Percentiles rank a stretch among this genome's conserved stretches.
Conservation (phyloP, 768 basidiomycete genomes). For the Rubroboletus satanas region DNA sequence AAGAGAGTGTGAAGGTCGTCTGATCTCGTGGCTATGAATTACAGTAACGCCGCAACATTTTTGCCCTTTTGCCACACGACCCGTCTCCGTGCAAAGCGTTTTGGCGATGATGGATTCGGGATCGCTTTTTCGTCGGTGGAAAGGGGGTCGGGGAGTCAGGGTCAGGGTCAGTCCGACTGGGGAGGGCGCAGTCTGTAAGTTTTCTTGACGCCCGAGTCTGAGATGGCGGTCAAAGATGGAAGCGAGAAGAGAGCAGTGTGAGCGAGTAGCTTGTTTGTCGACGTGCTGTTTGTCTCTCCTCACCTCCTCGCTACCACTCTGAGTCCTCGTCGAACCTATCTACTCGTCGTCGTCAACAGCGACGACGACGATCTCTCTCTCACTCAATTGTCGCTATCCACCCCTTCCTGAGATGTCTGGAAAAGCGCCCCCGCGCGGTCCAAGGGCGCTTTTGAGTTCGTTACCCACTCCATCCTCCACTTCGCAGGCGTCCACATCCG, state of each 20-base stretch:
- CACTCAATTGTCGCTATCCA: neutral
- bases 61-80: neutral
- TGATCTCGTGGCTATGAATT: neutral
- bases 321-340: slow-evolving; percentile 1
- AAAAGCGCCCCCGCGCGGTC: slow-evolving; percentile 72
- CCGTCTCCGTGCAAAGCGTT: neutral
- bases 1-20: neutral
- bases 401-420: slow-evolving; percentile 51
- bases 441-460: slow-evolving; percentile 59
- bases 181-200: neutral
- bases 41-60: neutral
- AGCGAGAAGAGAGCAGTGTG: slow-evolving; percentile 4
- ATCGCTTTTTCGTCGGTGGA: neutral
- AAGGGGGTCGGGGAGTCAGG: neutral
- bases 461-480: slow-evolving; percentile 30
- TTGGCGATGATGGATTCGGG: neutral
- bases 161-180: neutral
- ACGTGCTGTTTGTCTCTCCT: slow-evolving; percentile 19
- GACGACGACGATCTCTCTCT: slow-evolving; percentile 14
- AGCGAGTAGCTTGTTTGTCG: slow-evolving; percentile 15
- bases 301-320: slow-evolving; percentile 8
- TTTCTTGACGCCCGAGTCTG: neutral
- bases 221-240: slow-evolving; percentile 9
- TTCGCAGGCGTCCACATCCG: slow-evolving; percentile 30
- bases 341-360: slow-evolving; percentile 26